A percentile compares a stretch with the other conserved stretches of the same genome.
These are phyloP conservation scores for Lentinula lateritia DNA, from an alignment of 768 basidiomycete species.

Conservation along the genomic window DNA sequence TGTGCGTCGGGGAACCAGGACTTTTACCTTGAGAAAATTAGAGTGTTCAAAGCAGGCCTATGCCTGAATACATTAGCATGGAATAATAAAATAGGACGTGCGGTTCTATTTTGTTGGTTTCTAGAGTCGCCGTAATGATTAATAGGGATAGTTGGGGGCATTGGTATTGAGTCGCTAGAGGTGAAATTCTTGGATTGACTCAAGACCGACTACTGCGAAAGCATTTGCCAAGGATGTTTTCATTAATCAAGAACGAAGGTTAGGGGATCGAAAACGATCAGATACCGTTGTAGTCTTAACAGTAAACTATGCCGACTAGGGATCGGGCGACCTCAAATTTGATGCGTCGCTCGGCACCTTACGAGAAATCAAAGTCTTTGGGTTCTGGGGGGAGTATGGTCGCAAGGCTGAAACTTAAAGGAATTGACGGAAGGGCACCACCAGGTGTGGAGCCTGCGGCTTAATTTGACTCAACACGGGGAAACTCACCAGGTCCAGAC, in stretches of 20 bases:
- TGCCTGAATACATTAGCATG: conserved; percentile 79
- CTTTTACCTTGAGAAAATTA: conserved; percentile 82
- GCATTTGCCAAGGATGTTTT: conserved; percentile 84
- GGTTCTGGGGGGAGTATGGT: conserved; percentile 79
- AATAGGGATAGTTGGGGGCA: conserved; percentile 81
- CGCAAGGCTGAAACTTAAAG: conserved; percentile 76
- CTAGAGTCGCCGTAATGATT: conserved; percentile 78
- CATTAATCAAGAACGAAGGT: conserved; percentile 84
- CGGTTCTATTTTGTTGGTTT: conserved; percentile 82
- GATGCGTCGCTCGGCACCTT: conserved; percentile 74
- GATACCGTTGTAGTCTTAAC: conserved; percentile 82
- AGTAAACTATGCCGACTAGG: conserved; percentile 82
- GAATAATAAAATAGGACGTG: conserved; percentile 80
- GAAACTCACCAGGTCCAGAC: conserved; percentile 79
- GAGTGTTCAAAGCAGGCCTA: conserved; percentile 78
- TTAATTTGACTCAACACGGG: conserved; percentile 84
- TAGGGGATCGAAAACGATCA: conserved; percentile 83
- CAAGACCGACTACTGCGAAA: conserved; percentile 78
- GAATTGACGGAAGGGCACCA: conserved; percentile 69
- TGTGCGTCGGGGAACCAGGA: conserved; percentile 69
- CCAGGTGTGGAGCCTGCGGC: conserved; percentile 65
- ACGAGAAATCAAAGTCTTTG: conserved; percentile 88
- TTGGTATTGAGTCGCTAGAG: conserved; percentile 78
- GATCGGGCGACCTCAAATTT: conserved; percentile 64
- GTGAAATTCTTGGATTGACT: conserved; percentile 83